phyloP scores from a whole-genome alignment of 129 eudicot genomes.

The Heracleum sosnowskyi region DNA sequence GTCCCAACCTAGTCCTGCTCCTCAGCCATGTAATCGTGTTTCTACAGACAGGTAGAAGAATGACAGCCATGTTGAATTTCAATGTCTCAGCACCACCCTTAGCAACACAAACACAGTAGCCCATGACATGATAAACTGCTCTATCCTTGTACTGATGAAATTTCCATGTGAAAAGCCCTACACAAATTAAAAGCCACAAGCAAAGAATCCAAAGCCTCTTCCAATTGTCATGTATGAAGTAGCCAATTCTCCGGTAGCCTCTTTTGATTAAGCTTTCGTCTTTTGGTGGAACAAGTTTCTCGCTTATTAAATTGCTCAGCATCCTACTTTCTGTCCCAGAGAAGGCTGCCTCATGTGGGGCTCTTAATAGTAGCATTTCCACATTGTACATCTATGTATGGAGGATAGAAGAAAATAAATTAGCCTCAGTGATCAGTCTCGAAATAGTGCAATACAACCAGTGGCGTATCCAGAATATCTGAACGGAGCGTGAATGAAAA shows the following conservation, averaged over 20 bases:
- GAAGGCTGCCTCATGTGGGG: conserved; percentile 32
- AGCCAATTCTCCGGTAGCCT: conserved; percentile 20
- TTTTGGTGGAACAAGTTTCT: conserved; percentile 29
- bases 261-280: conserved; percentile 29
- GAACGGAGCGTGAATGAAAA: too few species aligned
- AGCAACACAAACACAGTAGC: conserved; percentile 48
- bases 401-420: background rate
- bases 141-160: conserved; percentile 53
- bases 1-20: conserved; percentile 43
- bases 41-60: conserved; percentile 57
- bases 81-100: conserved; percentile 65
- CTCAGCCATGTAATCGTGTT: conserved; percentile 60
- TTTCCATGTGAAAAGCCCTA: conserved; percentile 48
- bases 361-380: conserved; percentile 51
- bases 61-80: conserved; percentile 61
- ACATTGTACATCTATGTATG: conserved; percentile 38
- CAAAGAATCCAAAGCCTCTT: conserved; percentile 47
- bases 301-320: conserved; percentile 39
- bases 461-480: too few species aligned
- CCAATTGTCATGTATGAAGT: conserved; percentile 55
- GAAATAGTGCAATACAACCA: background rate
- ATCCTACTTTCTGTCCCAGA: conserved; percentile 29
- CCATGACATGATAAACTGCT: conserved; percentile 48
- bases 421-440: background rate
- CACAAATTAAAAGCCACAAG: conserved; percentile 42